phyloP scores from a whole-genome alignment of 1,284 basidiomycete genomes.

The Cryptococcus sp. region DNA sequence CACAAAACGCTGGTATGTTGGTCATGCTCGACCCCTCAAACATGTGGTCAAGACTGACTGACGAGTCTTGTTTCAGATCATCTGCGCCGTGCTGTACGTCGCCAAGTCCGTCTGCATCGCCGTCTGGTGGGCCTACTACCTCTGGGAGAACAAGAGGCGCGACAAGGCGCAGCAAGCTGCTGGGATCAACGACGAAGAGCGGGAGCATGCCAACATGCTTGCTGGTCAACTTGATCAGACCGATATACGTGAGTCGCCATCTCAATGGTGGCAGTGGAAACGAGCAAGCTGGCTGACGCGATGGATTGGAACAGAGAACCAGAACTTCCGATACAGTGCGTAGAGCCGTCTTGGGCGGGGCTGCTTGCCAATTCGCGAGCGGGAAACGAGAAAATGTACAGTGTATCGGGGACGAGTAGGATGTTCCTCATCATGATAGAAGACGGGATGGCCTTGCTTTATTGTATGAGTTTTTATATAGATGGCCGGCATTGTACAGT shows the following conservation, averaged over 20 bases:
- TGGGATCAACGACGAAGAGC: slow-evolving; percentile 25
- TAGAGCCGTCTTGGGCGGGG: slow-evolving; percentile 3
- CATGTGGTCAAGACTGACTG: not conserved
- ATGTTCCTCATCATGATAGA: no score
- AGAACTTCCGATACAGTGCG: slow-evolving; percentile 29
- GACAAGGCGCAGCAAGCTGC: slow-evolving; percentile 22
- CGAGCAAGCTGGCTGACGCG: not conserved
- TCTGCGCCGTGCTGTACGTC: slow-evolving; percentile 20
- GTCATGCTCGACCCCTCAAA: slow-evolving; percentile 5
- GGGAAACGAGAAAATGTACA: no score
- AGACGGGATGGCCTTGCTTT: no score
- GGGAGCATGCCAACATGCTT: slow-evolving; percentile 22
- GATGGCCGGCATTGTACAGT: no score
- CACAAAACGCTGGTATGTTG: slow-evolving; percentile 10
- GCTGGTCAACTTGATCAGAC: slow-evolving; percentile 35
- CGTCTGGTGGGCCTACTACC: slow-evolving; percentile 31
- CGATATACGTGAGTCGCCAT: slow-evolving; percentile 21
- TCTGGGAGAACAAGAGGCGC: slow-evolving; percentile 23
- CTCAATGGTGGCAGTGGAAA: not conserved
- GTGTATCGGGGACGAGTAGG: no score
- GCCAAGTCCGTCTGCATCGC: slow-evolving; percentile 16
- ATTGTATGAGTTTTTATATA: no score
- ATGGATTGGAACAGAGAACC: slow-evolving; percentile 15
- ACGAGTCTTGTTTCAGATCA: slow-evolving; percentile 4
- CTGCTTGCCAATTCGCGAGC: no score